Conservation (phyloP, 441 rosid species). For the Syzygium malaccense region DNA sequence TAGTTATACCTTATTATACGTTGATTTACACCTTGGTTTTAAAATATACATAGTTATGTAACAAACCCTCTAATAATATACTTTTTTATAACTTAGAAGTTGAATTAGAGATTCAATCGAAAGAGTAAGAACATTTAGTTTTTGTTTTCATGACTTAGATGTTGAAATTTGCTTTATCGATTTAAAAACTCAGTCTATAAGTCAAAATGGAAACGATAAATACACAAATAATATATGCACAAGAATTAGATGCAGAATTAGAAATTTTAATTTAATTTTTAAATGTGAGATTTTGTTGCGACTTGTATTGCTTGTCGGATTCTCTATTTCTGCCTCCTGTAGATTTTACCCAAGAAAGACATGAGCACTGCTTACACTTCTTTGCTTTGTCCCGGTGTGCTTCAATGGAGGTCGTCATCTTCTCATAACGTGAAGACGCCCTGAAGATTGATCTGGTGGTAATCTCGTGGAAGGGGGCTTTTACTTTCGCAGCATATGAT, state of each 20-base stretch:
- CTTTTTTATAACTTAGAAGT: neutral
- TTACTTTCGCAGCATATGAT: slow-evolving; percentile 53
- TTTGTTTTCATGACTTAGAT: neutral
- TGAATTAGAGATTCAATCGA: neutral
- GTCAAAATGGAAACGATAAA: neutral
- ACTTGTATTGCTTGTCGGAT: neutral
- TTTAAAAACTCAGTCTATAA: neutral
- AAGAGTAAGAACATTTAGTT: neutral
- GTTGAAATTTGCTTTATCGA: neutral
- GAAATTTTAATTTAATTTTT: neutral
- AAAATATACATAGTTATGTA: neutral
- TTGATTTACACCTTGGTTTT: neutral
- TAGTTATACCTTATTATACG: neutral
- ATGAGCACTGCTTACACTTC: slow-evolving; percentile 73
- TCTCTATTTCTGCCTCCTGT: slow-evolving; percentile 72
- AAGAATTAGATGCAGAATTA: neutral
- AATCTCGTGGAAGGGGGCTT: slow-evolving; percentile 45
- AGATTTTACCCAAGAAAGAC: slow-evolving; percentile 77
- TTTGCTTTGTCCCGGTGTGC: slow-evolving; percentile 42
- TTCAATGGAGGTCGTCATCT: slow-evolving; percentile 45
- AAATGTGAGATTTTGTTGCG: neutral
- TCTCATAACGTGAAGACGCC: slow-evolving; percentile 54
- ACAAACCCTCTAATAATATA: neutral
- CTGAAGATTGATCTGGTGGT: slow-evolving; percentile 48
- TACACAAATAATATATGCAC: neutral